A percentile compares a stretch with the other conserved stretches of the same genome.
Conservation (phyloP, 2,329 filamentous ascomycete species). For the Scytalidium lignicola region DNA sequence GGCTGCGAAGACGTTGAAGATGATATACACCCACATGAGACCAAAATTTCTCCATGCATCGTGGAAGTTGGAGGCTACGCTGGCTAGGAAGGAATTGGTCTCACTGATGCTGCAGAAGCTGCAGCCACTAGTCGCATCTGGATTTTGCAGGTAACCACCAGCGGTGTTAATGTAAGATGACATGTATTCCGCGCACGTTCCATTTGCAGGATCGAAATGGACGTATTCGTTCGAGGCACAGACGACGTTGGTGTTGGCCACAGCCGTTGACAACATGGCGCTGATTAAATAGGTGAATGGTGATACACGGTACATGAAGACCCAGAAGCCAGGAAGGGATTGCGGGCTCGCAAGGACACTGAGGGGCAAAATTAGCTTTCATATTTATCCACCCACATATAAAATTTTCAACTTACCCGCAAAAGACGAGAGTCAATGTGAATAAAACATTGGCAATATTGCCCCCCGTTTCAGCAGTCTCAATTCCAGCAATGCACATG, state of each 20-base stretch:
- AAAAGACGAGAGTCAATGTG: constrained; percentile 68
- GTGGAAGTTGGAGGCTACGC: constrained; percentile 45
- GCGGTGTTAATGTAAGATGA: constrained; percentile 35
- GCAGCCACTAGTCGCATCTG: constrained; percentile 42
- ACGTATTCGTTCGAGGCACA: constrained; percentile 67
- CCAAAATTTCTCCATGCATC: constrained; percentile 66
- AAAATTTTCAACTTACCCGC: constrained; percentile 39
- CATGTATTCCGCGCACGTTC: constrained; percentile 60
- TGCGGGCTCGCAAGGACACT: constrained; percentile 2
- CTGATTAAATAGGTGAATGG: constrained; percentile 75
- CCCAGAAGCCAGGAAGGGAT: constrained; percentile 66
- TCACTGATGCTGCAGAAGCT: constrained; percentile 46
- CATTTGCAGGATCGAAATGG: constrained; percentile 54
- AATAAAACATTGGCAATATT: constrained; percentile 73
- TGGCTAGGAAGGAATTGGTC: constrained; percentile 45
- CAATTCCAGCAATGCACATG: constrained; percentile 69
- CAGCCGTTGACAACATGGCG: constrained; percentile 61
- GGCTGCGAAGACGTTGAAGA: constrained; percentile 49
- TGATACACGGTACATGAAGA: constrained; percentile 74
- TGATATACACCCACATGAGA: constrained; percentile 50
- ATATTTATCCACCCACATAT: constrained; percentile 29
- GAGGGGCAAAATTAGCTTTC: constrained; percentile 21
- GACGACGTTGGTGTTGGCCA: constrained; percentile 58
- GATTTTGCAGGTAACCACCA: constrained; percentile 44
- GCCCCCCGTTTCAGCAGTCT: constrained; percentile 67